Base-by-base conservation (phyloP, 805 yeast genomes). In the Starmerella davenportii region DNA sequence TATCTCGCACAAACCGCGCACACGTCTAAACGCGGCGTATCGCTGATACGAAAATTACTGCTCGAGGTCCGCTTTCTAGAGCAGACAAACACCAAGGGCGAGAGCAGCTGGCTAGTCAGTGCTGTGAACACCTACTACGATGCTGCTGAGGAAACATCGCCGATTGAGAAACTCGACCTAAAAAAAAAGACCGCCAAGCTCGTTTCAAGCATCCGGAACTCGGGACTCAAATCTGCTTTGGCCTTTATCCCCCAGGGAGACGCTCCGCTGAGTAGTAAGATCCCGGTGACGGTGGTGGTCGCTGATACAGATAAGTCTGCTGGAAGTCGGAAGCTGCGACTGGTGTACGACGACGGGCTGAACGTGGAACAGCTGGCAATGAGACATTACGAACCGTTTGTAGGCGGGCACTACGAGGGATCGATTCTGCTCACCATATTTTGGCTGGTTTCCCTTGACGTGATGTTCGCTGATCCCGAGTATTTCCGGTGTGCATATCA, bases 361-460 rank as follows among this genome's bases (percentile, higher is more conserved):
- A 32, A 42, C 3, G 64, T 60, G 2, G 64, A 60, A 41, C 51
- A 50, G 29, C 44, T 51, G n/a, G 60, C 62, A 4, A 42, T 58
- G 17, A 33, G 39, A 7, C 45, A 56, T 28, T 60, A 60, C 41
- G 40, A 34, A 5, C 60, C 57, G 2, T 60, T 53, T 51, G 30
- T 40, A 15, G 63, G 64, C 5, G 54, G 52, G 20, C 64, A 60
- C 41, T 53, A 50, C 20, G 64, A 60, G 36, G 52, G 52, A 34
- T 48, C 61, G 4, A 46, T 55, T 19, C 32, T 60, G 30, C 41
- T 43, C 23, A 52, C 59, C 0, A 35, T 59, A 1, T 49, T 54
- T 38, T 49, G 49, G 38, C 41, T 54, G 5, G 27, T 50, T 23
- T 51, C 51, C 34, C 47, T 49, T 40, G 63, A 59, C 34, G 47